phyloP scores from a whole-genome alignment of 179 eudicot genomes.

The Vitellaria paradoxa region DNA sequence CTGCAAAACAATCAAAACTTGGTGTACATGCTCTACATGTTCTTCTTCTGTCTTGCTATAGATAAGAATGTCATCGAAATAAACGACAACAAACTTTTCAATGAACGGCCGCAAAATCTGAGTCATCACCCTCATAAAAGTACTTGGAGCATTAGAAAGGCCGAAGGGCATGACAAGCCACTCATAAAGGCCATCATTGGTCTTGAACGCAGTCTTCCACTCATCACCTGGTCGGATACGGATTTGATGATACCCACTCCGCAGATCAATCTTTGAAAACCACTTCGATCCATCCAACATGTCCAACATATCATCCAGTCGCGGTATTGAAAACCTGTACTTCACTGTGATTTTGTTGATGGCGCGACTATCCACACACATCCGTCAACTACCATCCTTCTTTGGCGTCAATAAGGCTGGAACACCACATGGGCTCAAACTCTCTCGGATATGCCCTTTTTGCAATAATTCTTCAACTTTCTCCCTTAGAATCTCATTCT shows the following conservation, averaged over 20 bases:
- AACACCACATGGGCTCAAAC: not conserved
- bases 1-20: not conserved
- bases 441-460: not conserved
- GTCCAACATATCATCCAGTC: not conserved
- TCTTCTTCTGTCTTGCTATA: not conserved
- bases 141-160: not conserved
- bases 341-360: not conserved
- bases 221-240: not conserved
- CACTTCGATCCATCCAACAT: not conserved
- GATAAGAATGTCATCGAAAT: not conserved
- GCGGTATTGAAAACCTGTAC: not conserved
- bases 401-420: not conserved
- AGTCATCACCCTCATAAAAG: not conserved
- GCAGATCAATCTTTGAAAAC: not conserved
- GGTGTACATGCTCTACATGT: not conserved
- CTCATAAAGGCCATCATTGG: not conserved
- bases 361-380: not conserved
- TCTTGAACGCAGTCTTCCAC: slow-evolving; percentile 1
- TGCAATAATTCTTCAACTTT: not conserved
- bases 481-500: not conserved
- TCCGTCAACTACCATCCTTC: not conserved
- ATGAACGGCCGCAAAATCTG: not conserved
- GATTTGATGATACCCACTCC: not conserved
- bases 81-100: not conserved
- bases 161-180: not conserved